A percentile compares a stretch with the other conserved stretches of the same genome.
These are phyloP conservation scores for Naganishia vaughanmartiniae DNA, from an alignment of 768 basidiomycete genomes.

Conservation along the genomic window DNA sequence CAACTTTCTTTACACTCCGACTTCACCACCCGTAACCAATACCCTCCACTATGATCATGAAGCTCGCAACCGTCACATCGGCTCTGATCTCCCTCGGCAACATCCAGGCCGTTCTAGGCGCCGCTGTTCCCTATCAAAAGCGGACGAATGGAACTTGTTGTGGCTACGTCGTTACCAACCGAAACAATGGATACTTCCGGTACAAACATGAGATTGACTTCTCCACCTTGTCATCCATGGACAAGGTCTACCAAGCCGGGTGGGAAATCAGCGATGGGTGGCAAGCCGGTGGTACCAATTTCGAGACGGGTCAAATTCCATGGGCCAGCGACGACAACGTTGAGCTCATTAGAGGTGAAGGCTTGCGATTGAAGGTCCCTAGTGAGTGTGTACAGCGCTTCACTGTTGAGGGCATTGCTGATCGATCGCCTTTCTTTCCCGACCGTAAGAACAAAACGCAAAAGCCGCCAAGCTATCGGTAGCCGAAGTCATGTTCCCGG, in stretches of 20 bases:
- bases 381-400: neutral
- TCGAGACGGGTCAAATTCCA: neutral
- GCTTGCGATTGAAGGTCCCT: slow-evolving; percentile 1
- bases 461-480: slow-evolving; percentile 21
- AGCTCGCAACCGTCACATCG: neutral
- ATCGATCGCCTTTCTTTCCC: neutral
- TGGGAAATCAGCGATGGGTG: slow-evolving; percentile 3
- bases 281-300: slow-evolving; percentile 5
- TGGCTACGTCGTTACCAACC: slow-evolving; percentile 7
- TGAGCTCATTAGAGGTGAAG: slow-evolving; percentile 5
- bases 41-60: neutral
- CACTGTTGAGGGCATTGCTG: neutral
- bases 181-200: neutral
- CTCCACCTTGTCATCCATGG: slow-evolving; percentile 2
- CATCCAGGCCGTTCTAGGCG: neutral
- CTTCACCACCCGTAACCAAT: neutral
- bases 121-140: neutral
- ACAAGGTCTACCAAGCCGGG: neutral
- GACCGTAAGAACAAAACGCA: neutral
- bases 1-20: neutral
- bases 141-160: neutral
- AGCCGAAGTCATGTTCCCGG: slow-evolving; percentile 28
- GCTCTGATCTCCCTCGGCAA: neutral
- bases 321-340: slow-evolving; percentile 6
- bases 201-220: slow-evolving; percentile 6